Evolutionary conservation across 2,329 filamentous ascomycete genomes (phyloP), one percentile per base, ranked within the genome.

Genomic region (Alternaria sp.): DNA sequence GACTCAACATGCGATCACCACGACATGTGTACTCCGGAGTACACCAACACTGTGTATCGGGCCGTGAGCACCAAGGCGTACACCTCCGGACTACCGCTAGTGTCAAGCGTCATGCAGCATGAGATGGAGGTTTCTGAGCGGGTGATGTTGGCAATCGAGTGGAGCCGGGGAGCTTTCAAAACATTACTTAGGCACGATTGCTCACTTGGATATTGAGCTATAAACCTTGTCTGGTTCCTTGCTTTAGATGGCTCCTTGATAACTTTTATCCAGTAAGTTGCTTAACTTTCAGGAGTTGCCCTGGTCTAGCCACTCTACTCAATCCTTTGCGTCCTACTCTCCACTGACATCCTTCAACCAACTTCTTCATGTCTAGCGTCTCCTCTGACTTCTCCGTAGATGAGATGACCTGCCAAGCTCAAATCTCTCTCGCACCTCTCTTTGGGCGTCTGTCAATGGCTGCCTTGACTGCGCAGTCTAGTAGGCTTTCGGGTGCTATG

Each of bases 61-160:
- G 11, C 39, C 23, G 23, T 24, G 23, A 26, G 21, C 14, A 26
- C 17, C 9, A 23, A 39, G 37, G 37, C 37, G 5, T 39, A 13
- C 17, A 39, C 14, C 7, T 37, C n/a, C 7, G 13, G 23, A 37
- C 11, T 6, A 37, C 21, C 21, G 33, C 34, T 50, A 21, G 17
- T 36, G 46, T 50, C 34, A 39, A 40, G 34, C 34, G 46, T 17
- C 21, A 50, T 39, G 46, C 46, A 29, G 23, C 14, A 23, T 50
- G 34, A 50, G 23, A 34, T 50, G 46, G n/a, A 39, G 34, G 34
- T 23, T 24, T 40, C 14, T 50, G 46, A 50, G 23, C 33, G 13
- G 13, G 34, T 28, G 34, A 28, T 23, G 9, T 37, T 23, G 46
- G 23, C 23, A 24, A 50, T 50, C 46, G 24, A 23, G 46, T 50